Conservation (phyloP, 2,329 filamentous ascomycete species). For the Claviceps humidiphila region DNA sequence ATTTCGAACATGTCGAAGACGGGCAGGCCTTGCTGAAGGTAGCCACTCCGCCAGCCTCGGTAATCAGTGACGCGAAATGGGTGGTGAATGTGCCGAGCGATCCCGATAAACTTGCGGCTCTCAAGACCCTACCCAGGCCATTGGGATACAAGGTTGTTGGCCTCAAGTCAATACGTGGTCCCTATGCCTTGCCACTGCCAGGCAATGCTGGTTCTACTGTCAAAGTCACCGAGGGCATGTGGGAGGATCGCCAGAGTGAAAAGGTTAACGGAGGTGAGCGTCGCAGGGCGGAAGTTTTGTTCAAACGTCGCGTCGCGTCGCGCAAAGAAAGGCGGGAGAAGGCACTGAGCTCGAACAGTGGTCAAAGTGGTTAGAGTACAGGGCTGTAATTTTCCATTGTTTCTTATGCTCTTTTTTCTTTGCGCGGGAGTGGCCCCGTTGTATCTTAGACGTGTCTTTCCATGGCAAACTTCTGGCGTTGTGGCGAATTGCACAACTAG, state of each 20-base stretch:
- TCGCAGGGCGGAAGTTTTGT: conserved; percentile 69
- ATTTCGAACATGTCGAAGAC: conserved; percentile 57
- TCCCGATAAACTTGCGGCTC: conserved; percentile 13
- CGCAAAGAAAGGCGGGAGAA: conserved; percentile 52
- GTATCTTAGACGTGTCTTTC: background rate
- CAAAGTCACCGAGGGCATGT: conserved; percentile 71
- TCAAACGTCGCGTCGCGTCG: conserved; percentile 71
- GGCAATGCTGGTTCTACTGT: conserved; percentile 52
- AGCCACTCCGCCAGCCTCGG: conserved; percentile 24
- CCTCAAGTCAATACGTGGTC: conserved; percentile 59
- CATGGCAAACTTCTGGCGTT: no score
- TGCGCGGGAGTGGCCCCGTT: background rate
- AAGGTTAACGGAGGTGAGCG: conserved; percentile 97
- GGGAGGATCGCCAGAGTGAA: conserved; percentile 74
- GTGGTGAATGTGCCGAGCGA: conserved; percentile 42
- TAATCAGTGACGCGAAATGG: conserved; percentile 32
- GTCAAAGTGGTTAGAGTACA: conserved; percentile 8
- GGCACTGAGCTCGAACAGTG: no score
- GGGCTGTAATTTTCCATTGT: background rate
- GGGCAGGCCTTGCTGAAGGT: conserved; percentile 40
- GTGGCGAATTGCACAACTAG: no score
- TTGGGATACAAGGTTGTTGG: conserved; percentile 50
- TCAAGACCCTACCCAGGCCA: conserved; percentile 16
- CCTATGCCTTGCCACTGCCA: conserved; percentile 57
- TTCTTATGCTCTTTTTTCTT: background rate